These are phyloP conservation scores for Debaryomyces tyrocola DNA, from an alignment of 805 yeast species.

Conservation along the genomic window DNA sequence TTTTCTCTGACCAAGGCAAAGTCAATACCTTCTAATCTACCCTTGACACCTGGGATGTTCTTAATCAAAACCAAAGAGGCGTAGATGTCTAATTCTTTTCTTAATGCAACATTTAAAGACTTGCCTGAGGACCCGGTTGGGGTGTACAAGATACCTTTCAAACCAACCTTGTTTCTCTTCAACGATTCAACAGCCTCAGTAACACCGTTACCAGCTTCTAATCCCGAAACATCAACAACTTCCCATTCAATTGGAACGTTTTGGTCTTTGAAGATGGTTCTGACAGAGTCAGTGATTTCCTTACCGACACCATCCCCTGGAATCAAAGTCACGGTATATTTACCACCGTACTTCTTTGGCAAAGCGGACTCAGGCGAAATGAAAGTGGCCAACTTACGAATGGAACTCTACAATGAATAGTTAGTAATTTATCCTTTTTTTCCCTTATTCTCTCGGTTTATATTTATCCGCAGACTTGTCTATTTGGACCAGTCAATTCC, in stretches of 20 bases:
- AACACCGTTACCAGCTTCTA: constrained; percentile 61
- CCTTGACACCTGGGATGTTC: constrained; percentile 90
- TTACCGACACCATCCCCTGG: constrained; percentile 99
- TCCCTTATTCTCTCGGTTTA: background rate
- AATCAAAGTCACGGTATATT: constrained; percentile 88
- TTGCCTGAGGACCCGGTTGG: constrained; percentile 76
- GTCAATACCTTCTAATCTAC: constrained; percentile 86
- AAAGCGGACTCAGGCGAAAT: constrained; percentile 62
- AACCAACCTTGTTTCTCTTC: constrained; percentile 94
- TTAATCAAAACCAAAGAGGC: constrained; percentile 94
- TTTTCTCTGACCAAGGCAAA: constrained; percentile 96
- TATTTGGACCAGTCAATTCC: background rate
- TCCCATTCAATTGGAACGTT: constrained; percentile 95
- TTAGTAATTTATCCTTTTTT: constrained; percentile 20
- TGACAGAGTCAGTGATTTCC: constrained; percentile 92
- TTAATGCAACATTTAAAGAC: constrained; percentile 91
- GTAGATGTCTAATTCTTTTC: constrained; percentile 93
- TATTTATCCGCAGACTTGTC: background rate
- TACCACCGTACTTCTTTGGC: constrained; percentile 93
- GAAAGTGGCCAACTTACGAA: constrained; percentile 53
- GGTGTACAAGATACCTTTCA: constrained; percentile 94
- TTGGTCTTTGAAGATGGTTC: constrained; percentile 82
- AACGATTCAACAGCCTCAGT: constrained; percentile 85
- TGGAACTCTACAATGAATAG: constrained; percentile 24
- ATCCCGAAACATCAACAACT: constrained; percentile 45